Base-by-base conservation (phyloP, 2,329 filamentous ascomycete species). In the Xylariales sp. region DNA sequence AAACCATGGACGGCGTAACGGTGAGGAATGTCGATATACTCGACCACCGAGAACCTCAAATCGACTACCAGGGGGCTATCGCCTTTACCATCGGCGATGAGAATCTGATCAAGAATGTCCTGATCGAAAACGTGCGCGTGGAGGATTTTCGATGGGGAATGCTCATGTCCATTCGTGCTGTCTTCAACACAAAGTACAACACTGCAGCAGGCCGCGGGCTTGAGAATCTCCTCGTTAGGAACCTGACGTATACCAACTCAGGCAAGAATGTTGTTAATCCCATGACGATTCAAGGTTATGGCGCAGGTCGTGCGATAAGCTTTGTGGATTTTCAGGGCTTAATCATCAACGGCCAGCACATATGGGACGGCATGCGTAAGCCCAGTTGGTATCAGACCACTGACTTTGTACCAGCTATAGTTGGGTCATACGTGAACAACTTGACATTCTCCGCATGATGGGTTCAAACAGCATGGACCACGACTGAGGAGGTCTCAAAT, bases 1-100 rank as follows among this genome's bases (percentile, higher is more conserved):
- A 64, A 47, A 59, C 50, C 0, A 51, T 58, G 28, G 44, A 45
- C 14, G 48, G 46, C 17, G 43, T 63, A 5, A 40, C 30, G 1
- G 51, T 64, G 37, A 46, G 44, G n/a, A 58, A 62, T 11, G 51
- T 62, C 24, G 60, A 63, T 41, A 56, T 63, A 32, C 43, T 63
- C 2, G 61, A 63, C 28, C 61, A 64, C 21, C 40, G 49, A 6
- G 61, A 64, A 46, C 47, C 44, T 3, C 60, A 63, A 44, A 33
- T 56, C 20, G 51, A 49, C 44, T 63, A 63, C 33, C 59, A 63
- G 40, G 60, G 61, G 3, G 54, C 50, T 32, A 57, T 64, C 25
- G 47, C 60, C 3, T 49, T 63, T 34, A 62, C 57, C 21, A 46
- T 54, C 0, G 61, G 49, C 0, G 60, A 63, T 29, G 52, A 43